Evolutionary conservation across 805 yeast genomes (phyloP).

Genomic region (Candida nanaspora): DNA sequence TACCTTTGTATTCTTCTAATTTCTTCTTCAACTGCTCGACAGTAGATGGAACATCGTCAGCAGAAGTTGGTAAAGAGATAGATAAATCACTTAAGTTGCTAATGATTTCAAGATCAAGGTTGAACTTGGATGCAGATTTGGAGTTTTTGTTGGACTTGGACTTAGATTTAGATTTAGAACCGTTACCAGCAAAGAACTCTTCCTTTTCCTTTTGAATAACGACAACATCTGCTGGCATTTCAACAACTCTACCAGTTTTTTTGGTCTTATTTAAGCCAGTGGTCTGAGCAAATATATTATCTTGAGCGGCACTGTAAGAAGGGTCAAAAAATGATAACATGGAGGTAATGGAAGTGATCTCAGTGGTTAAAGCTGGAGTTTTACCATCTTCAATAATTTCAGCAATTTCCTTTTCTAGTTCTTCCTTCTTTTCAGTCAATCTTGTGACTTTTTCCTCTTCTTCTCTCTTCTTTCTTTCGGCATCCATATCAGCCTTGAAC

Average conservation of each 20-base stretch:
- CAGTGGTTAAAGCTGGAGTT: slow-evolving; percentile 76
- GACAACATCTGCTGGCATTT: slow-evolving; percentile 56
- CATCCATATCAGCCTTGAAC: slow-evolving; percentile 60
- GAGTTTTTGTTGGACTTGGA: slow-evolving; percentile 37
- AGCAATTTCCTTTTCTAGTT: slow-evolving; percentile 52
- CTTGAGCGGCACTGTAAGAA: slow-evolving; percentile 38
- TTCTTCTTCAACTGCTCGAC: slow-evolving; percentile 65
- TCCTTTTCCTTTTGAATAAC: slow-evolving; percentile 57
- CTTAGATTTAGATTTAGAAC: slow-evolving; percentile 43
- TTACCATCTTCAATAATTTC: slow-evolving; percentile 62
- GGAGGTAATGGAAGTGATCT: slow-evolving; percentile 69
- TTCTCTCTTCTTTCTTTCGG: slow-evolving; percentile 60
- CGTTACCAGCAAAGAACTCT: slow-evolving; percentile 45
- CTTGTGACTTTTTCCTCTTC: slow-evolving; percentile 53
- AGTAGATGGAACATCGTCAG: slow-evolving; percentile 63
- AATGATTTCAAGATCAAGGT: slow-evolving; percentile 75
- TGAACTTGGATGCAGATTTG: slow-evolving; percentile 37
- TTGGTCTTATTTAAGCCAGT: slow-evolving; percentile 1
- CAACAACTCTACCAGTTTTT: slow-evolving; percentile 40
- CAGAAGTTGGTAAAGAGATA: slow-evolving; percentile 69
- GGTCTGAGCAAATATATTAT: slow-evolving; percentile 2
- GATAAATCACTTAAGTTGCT: slow-evolving; percentile 69
- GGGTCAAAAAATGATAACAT: slow-evolving; percentile 76
- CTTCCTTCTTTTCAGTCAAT: slow-evolving; percentile 46
- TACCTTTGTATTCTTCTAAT: slow-evolving; percentile 55